These are phyloP conservation scores for Litchi chinensis DNA, from an alignment of 345 rosid genomes.

Conservation along the genomic window DNA sequence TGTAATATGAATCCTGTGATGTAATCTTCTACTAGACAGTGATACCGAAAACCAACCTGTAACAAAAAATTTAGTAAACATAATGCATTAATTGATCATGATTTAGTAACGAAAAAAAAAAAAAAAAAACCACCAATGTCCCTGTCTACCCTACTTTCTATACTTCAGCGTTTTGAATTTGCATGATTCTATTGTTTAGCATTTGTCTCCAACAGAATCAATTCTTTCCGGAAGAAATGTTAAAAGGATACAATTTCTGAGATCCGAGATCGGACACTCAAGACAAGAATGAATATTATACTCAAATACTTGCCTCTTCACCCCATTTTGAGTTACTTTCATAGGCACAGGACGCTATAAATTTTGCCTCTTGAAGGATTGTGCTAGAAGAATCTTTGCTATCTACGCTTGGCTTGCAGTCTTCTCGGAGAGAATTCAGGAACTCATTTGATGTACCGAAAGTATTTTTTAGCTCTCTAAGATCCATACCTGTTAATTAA, in stretches of 20 bases:
- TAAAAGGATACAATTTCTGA: too few relatives aligned
- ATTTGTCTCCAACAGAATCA: background rate
- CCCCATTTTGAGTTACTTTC: constrained; percentile 47
- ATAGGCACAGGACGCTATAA: constrained; percentile 37
- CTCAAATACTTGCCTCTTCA: constrained; percentile 28
- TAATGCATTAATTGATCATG: background rate
- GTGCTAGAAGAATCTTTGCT: constrained; percentile 7
- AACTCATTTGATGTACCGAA: constrained; percentile 43
- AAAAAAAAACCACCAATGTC: background rate
- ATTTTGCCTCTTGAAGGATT: constrained; percentile 19
- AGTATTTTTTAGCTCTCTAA: constrained; percentile 9
- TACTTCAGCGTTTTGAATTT: too few relatives aligned
- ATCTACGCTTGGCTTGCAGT: background rate
- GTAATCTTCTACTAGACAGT: constrained; percentile 43
- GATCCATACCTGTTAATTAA: constrained; percentile 15
- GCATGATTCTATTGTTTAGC: background rate
- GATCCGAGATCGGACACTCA: background rate
- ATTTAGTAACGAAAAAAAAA: too few relatives aligned
- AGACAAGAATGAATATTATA: background rate
- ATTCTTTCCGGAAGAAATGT: too few relatives aligned
- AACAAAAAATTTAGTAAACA: background rate
- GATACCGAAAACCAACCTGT: constrained; percentile 47
- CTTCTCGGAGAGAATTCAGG: constrained; percentile 22
- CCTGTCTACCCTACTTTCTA: too few relatives aligned
- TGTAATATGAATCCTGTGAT: constrained; percentile 40